Evolutionary conservation across 2,329 filamentous ascomycete genomes (phyloP).

Genomic region (Beauveria asiatica): DNA sequence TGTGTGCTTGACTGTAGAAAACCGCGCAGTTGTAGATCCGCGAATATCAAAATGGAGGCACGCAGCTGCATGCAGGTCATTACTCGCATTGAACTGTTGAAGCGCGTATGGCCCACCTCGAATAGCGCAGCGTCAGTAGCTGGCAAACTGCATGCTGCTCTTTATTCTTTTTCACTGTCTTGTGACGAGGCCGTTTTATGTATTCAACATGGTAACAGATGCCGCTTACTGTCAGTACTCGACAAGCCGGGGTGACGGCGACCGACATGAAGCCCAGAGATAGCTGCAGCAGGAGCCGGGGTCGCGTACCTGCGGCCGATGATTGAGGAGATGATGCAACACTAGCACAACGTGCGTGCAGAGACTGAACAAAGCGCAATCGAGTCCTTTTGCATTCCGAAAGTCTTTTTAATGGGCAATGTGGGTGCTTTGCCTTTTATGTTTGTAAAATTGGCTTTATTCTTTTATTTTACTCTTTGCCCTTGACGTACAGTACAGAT

Average conservation of each 20-base stretch:
- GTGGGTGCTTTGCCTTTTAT: neutral
- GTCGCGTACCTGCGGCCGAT: neutral
- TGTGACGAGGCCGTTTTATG: neutral
- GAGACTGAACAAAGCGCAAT: neutral
- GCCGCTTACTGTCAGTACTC: neutral
- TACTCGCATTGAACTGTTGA: conserved; percentile 5
- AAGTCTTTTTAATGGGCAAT: neutral
- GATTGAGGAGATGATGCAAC: neutral
- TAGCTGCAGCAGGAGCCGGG: neutral
- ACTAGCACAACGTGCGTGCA: neutral
- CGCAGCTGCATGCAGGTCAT: conserved; percentile 8
- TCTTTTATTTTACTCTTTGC: neutral
- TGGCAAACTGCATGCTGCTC: neutral
- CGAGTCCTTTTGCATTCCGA: neutral
- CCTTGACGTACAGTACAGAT: neutral
- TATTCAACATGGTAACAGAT: neutral
- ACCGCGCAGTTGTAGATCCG: neutral
- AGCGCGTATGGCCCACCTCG: neutral
- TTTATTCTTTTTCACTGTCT: neutral
- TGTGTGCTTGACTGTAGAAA: neutral
- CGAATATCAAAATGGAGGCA: neutral
- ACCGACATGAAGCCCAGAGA: neutral
- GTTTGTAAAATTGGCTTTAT: too few relatives aligned
- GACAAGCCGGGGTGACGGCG: neutral
- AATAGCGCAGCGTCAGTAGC: too few relatives aligned